phyloP scores from a whole-genome alignment of 192 early-diverging fungal species.

The Coemansia sp. region DNA sequence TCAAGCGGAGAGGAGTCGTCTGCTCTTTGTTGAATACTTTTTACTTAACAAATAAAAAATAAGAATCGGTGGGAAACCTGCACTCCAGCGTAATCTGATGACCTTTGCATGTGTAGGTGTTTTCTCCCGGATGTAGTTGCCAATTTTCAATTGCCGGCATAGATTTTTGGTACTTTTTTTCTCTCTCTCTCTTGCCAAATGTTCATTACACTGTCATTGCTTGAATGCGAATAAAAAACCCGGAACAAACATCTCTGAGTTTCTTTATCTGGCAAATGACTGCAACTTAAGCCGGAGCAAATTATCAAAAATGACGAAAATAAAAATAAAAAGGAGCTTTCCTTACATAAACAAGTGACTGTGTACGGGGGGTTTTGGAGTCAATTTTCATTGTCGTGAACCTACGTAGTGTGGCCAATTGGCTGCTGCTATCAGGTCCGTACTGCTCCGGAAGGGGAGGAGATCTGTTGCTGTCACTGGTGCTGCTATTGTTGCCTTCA shows the following conservation, averaged over 20 bases:
- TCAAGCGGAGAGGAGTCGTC: background rate
- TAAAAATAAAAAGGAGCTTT: background rate
- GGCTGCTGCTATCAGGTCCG: background rate
- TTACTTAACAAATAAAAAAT: background rate
- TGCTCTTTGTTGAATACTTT: background rate
- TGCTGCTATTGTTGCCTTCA: slow-evolving; percentile 7
- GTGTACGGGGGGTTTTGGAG: too few relatives aligned
- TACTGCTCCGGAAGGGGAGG: background rate
- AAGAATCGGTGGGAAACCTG: background rate
- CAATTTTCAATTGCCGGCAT: background rate
- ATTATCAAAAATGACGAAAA: background rate
- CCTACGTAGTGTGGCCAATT: too few relatives aligned
- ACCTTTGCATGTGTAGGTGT: background rate
- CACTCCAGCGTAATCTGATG: background rate
- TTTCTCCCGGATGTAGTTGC: background rate
- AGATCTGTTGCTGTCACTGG: background rate
- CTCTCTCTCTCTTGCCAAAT: background rate
- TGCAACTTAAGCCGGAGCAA: background rate
- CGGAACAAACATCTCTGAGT: too few relatives aligned
- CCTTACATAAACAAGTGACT: background rate
- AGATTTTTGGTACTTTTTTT: background rate
- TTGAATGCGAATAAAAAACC: background rate
- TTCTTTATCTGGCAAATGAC: background rate
- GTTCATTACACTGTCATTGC: too few relatives aligned
- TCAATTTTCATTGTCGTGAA: background rate